These are phyloP conservation scores for Colletotrichum orbiculare DNA, from an alignment of 2,329 filamentous ascomycete genomes.

Conservation along the genomic window DNA sequence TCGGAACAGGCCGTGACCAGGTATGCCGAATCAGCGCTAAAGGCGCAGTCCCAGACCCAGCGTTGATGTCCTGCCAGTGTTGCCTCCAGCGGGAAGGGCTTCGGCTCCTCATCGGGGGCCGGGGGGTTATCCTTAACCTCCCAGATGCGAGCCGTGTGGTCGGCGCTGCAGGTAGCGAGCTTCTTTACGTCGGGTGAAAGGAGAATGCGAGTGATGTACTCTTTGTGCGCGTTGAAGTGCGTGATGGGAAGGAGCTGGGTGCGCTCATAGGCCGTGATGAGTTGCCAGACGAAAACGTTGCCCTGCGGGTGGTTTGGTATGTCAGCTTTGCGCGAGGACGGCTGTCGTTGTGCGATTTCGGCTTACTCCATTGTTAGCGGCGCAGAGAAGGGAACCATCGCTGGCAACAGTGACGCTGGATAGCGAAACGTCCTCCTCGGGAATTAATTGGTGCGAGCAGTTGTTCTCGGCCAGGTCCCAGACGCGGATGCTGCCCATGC, in stretches of 20 bases:
- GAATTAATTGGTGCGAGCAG: conserved; percentile 95
- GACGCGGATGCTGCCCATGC: conserved; percentile 89
- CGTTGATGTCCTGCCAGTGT: conserved; percentile 91
- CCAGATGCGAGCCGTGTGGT: conserved; percentile 97
- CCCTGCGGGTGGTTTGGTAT: conserved; percentile 67
- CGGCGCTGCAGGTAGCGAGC: conserved; percentile 91
- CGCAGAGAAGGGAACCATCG: conserved; percentile 91
- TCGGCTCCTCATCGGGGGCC: conserved; percentile 51
- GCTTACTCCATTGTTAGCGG: conserved; percentile 87
- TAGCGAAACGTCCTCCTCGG: conserved; percentile 93
- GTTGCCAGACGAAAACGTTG: conserved; percentile 96
- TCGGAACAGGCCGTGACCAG: conserved; percentile 93
- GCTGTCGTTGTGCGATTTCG: neutral
- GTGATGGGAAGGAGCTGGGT: conserved; percentile 89
- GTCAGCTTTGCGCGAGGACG: no score
- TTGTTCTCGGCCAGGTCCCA: conserved; percentile 98
- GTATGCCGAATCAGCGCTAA: conserved; percentile 92
- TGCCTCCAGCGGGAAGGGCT: conserved; percentile 83
- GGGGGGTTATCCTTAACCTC: conserved; percentile 80
- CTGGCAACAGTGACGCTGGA: conserved; percentile 96
- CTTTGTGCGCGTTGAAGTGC: conserved; percentile 89
- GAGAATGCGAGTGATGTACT: conserved; percentile 92
- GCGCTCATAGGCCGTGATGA: conserved; percentile 83
- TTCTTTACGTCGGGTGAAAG: conserved; percentile 95
- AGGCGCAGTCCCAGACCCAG: conserved; percentile 98